Conservation (phyloP, 1,139 yeast genomes). For the Geotrichum citri-aurantii region DNA sequence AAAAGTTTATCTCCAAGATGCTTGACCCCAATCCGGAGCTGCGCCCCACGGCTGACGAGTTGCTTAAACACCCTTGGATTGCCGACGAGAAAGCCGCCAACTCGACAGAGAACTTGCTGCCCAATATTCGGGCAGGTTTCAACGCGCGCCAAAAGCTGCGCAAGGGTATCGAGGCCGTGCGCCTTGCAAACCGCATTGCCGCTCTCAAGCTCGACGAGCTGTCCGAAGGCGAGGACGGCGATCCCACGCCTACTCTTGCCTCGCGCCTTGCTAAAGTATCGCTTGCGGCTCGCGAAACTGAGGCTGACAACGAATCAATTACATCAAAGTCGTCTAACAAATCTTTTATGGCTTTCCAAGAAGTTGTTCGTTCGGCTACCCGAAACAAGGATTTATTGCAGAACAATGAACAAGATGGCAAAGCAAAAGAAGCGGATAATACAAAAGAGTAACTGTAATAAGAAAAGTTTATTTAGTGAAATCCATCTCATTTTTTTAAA, state of each 20-base stretch:
- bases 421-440: background rate
- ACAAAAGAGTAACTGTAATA: background rate
- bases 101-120: slow-evolving; percentile 59
- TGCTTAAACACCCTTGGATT: slow-evolving; percentile 69
- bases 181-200: slow-evolving; percentile 65
- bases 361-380: slow-evolving; percentile 66
- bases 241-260: slow-evolving; percentile 29
- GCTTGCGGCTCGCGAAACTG: slow-evolving; percentile 1
- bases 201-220: slow-evolving; percentile 51
- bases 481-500: background rate
- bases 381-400: slow-evolving; percentile 48
- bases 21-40: slow-evolving; percentile 57
- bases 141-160: slow-evolving; percentile 80
- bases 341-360: slow-evolving; percentile 46
- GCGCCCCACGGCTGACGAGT: slow-evolving; percentile 62
- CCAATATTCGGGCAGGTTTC: slow-evolving; percentile 65
- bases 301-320: slow-evolving; percentile 17
- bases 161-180: slow-evolving; percentile 79
- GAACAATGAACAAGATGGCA: background rate
- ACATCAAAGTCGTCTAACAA: slow-evolving; percentile 5
- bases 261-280: slow-evolving; percentile 3
- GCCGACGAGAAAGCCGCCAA: slow-evolving; percentile 41
- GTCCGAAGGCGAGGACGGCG: slow-evolving; percentile 51
- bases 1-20: slow-evolving; percentile 62
- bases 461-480: background rate